phyloP scores from a whole-genome alignment of 1,139 yeast genomes.

The Meyerozyma smithsonii region DNA sequence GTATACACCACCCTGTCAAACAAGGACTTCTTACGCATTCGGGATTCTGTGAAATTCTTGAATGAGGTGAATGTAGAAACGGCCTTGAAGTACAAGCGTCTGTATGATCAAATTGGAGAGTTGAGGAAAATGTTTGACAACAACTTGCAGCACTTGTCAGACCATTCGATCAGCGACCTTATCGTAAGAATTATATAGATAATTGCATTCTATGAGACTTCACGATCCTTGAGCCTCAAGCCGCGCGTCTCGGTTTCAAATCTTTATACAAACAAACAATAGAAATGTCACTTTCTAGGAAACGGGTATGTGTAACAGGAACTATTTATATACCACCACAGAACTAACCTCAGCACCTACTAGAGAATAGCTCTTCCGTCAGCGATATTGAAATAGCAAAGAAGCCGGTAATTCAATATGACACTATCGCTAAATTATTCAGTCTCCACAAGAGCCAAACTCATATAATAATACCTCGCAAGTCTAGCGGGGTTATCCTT shows the following conservation, averaged over 20 bases:
- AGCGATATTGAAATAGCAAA: background rate
- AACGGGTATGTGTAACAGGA: constrained; percentile 29
- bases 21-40: constrained; percentile 24
- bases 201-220: too few relatives aligned
- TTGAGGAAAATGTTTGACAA: constrained; percentile 23
- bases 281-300: constrained; percentile 33
- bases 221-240: background rate
- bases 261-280: constrained; percentile 1
- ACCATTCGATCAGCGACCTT: constrained; percentile 31
- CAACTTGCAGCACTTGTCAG: constrained; percentile 23
- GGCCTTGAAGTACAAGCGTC: constrained; percentile 15
- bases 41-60: constrained; percentile 40
- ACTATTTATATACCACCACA: background rate
- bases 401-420: background rate
- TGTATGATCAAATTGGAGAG: constrained; percentile 13
- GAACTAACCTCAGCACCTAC: background rate
- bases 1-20: constrained; percentile 23
- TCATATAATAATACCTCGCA: constrained; percentile 31
- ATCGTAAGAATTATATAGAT: constrained; percentile 26
- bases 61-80: constrained; percentile 19
- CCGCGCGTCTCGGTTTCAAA: constrained; percentile 4
- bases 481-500: constrained; percentile 31
- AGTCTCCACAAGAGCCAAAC: constrained; percentile 25
- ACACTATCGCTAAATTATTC: constrained; percentile 23
- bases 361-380: background rate